Conservation (phyloP, 2,329 filamentous ascomycete genomes). For the Trichophaea hybrida region DNA sequence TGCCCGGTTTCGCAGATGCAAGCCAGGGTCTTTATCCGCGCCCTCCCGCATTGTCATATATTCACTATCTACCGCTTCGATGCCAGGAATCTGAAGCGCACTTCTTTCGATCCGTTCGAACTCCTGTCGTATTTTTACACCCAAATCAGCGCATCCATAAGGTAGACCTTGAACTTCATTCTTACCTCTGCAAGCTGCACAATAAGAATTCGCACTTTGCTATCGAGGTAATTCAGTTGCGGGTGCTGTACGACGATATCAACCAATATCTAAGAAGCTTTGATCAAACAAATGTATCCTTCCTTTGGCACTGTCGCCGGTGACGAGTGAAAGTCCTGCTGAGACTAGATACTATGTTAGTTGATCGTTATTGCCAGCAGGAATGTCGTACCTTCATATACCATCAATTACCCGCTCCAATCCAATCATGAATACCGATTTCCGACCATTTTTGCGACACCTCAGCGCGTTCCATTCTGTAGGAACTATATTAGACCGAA, state of each 20-base stretch:
- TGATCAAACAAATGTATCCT: not conserved
- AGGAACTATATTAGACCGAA: not conserved
- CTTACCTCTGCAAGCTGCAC: not conserved
- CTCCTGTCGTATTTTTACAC: too few species aligned
- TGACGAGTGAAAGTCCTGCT: not conserved
- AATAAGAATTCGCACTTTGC: not conserved
- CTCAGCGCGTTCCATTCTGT: slow-evolving; percentile 4
- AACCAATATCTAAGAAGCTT: not conserved
- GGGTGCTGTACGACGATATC: not conserved
- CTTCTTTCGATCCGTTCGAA: too few species aligned
- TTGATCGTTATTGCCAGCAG: not conserved
- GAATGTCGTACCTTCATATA: slow-evolving; percentile 5
- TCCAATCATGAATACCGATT: slow-evolving; percentile 16
- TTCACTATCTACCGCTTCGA: too few species aligned
- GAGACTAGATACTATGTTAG: not conserved
- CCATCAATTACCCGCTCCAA: slow-evolving; percentile 15
- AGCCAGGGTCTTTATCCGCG: too few species aligned
- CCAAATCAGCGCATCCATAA: too few species aligned
- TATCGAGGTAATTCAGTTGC: not conserved
- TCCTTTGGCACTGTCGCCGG: not conserved
- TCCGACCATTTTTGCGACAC: slow-evolving; percentile 7
- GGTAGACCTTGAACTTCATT: not conserved
- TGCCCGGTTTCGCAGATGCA: too few species aligned
- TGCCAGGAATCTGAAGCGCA: too few species aligned
- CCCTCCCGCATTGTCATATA: too few species aligned